Conservation (phyloP, 441 rosid species). For the Jatropha multifida region DNA sequence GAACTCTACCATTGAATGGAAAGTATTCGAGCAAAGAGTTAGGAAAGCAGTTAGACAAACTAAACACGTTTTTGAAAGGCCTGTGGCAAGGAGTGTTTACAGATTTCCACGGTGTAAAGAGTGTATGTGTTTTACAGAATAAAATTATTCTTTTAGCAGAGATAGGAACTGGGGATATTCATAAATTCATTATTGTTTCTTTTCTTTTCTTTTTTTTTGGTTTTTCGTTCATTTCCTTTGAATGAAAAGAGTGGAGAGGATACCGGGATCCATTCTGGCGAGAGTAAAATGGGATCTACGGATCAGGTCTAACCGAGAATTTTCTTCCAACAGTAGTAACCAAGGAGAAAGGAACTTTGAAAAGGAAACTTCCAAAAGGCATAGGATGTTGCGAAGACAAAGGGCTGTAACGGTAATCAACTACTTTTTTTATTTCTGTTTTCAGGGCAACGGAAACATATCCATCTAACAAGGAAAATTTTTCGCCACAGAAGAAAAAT, state of each 20-base stretch:
- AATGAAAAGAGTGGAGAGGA: not conserved
- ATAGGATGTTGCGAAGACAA: too few relatives aligned
- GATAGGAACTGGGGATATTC: slow-evolving; percentile 19
- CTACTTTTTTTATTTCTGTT: too few relatives aligned
- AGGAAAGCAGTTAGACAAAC: slow-evolving; percentile 93
- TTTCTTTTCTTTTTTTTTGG: not conserved
- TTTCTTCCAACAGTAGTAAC: too few relatives aligned
- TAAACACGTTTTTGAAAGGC: slow-evolving; percentile 73
- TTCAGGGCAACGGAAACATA: too few relatives aligned
- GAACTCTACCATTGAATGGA: slow-evolving; percentile 82
- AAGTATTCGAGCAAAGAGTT: slow-evolving; percentile 80
- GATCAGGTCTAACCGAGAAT: too few relatives aligned
- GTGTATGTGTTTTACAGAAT: slow-evolving; percentile 65
- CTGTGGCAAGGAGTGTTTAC: slow-evolving; percentile 78
- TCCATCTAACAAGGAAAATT: too few relatives aligned
- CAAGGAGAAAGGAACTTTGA: too few relatives aligned
- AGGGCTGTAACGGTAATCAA: too few relatives aligned
- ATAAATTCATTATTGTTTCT: slow-evolving; percentile 20
- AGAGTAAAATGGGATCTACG: not conserved
- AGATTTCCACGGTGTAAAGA: slow-evolving; percentile 79
- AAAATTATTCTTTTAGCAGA: not conserved
- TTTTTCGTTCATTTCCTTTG: too few relatives aligned
- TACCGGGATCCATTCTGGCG: not conserved
- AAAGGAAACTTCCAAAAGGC: too few relatives aligned
- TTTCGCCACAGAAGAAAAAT: too few relatives aligned